Evolutionary conservation across 345 rosid species (phyloP).

Genomic region (Acer campestre): DNA sequence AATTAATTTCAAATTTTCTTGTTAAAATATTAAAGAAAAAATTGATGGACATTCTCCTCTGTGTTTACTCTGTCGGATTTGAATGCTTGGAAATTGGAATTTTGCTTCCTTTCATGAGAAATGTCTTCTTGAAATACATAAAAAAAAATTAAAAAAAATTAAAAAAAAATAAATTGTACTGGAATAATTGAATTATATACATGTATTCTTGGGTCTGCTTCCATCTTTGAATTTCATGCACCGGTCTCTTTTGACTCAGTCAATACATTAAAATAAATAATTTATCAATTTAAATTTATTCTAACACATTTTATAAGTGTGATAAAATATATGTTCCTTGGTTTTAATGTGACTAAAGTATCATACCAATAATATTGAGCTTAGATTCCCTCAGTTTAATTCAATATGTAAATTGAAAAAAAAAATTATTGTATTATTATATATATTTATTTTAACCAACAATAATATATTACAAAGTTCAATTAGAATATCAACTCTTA

Average conservation of each 20-base stretch:
- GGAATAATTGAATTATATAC: neutral
- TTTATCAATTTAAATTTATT: neutral
- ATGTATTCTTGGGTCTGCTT: slow-evolving; percentile 37
- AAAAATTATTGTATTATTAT: no score
- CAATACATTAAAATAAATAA: slow-evolving; percentile 2
- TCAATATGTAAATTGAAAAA: no score
- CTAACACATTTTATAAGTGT: no score
- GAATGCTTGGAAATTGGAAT: slow-evolving; percentile 39
- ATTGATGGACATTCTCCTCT: slow-evolving; percentile 47
- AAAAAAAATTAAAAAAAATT: no score
- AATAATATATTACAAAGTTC: no score
- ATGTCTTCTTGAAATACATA: slow-evolving; percentile 45
- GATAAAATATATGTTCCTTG: neutral
- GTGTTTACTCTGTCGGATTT: slow-evolving; percentile 52
- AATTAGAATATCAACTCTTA: no score
- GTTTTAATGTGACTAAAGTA: neutral
- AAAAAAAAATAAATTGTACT: no score
- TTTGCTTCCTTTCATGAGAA: slow-evolving; percentile 39
- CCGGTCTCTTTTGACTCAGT: slow-evolving; percentile 3
- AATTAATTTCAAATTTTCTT: neutral
- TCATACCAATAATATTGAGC: neutral
- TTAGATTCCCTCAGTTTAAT: neutral
- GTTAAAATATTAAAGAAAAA: slow-evolving; percentile 26
- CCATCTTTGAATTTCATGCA: slow-evolving; percentile 56
- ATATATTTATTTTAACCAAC: no score